Conservation (phyloP, 768 basidiomycete genomes). For the Mycena olivaceomarginata region DNA sequence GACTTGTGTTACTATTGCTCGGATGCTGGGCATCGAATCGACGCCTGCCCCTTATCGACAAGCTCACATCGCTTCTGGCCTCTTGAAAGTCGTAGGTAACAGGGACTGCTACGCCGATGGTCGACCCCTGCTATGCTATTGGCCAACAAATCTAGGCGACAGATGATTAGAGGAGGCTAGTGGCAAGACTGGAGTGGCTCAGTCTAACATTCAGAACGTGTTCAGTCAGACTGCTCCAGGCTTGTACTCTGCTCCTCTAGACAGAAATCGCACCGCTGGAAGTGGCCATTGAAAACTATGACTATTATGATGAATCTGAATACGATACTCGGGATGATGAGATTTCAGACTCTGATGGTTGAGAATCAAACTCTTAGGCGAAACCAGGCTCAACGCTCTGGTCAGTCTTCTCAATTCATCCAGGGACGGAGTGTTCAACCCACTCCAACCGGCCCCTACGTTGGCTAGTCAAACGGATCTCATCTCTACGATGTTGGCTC, state of each 20-base stretch:
- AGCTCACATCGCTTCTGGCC: neutral
- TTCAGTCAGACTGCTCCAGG: neutral
- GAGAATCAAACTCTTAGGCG: neutral
- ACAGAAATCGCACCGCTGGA: neutral
- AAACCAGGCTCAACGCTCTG: conserved; percentile 5
- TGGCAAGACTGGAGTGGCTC: neutral
- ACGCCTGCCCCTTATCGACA: neutral
- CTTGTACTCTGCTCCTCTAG: neutral
- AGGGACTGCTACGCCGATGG: neutral
- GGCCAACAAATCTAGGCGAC: neutral
- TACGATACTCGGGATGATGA: conserved; percentile 15
- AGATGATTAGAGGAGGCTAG: conserved; percentile 9
- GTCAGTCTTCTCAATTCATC: neutral
- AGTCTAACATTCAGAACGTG: neutral
- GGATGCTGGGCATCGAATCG: neutral
- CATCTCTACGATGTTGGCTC: neutral
- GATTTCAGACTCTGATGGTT: neutral
- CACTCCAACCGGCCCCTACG: neutral
- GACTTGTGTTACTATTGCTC: conserved; percentile 14
- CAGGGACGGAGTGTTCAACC: conserved; percentile 9
- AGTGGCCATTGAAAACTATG: neutral
- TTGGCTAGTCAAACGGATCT: neutral
- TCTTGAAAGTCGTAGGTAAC: neutral
- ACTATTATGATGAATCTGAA: neutral
- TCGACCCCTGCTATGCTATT: neutral